Evolutionary conservation across 768 basidiomycete genomes (phyloP).

Genomic region (Mycena amicta): DNA sequence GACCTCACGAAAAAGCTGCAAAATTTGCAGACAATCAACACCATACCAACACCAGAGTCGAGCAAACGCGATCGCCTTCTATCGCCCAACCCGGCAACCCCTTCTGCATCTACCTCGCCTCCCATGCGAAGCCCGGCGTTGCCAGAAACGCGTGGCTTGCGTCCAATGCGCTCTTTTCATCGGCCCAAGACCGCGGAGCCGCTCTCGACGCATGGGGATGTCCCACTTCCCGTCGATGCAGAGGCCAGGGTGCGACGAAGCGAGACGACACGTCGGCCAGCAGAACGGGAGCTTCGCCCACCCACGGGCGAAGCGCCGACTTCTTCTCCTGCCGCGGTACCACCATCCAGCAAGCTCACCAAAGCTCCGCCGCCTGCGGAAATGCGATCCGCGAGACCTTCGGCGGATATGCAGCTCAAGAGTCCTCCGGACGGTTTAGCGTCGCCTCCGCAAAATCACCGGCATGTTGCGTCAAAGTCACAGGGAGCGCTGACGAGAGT

Average conservation of each 20-base stretch:
- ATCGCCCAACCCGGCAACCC: conserved; percentile 7
- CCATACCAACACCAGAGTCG: conserved; percentile 52
- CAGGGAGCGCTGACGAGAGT: conserved; percentile 65
- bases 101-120: conserved; percentile 16
- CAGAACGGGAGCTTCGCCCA: conserved; percentile 16
- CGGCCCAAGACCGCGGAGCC: conserved; percentile 39
- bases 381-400: not conserved
- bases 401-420: not conserved
- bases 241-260: conserved; percentile 37
- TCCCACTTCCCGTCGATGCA: conserved; percentile 27
- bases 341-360: conserved; percentile 18
- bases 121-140: conserved; percentile 26
- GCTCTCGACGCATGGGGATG: conserved; percentile 24
- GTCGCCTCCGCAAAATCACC: not conserved
- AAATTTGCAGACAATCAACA: conserved; percentile 36
- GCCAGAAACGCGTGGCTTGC: conserved; percentile 35
- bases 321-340: conserved; percentile 2
- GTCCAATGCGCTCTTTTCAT: conserved; percentile 65
- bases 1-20: conserved; percentile 63
- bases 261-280: conserved; percentile 32
- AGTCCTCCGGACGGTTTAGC: not conserved
- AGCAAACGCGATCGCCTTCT: conserved; percentile 10
- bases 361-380: conserved; percentile 15
- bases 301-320: conserved; percentile 19
- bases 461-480: conserved; percentile 24